Base-by-base conservation (phyloP, 2,329 filamentous ascomycete species). In the Colletotrichum eleusines region DNA sequence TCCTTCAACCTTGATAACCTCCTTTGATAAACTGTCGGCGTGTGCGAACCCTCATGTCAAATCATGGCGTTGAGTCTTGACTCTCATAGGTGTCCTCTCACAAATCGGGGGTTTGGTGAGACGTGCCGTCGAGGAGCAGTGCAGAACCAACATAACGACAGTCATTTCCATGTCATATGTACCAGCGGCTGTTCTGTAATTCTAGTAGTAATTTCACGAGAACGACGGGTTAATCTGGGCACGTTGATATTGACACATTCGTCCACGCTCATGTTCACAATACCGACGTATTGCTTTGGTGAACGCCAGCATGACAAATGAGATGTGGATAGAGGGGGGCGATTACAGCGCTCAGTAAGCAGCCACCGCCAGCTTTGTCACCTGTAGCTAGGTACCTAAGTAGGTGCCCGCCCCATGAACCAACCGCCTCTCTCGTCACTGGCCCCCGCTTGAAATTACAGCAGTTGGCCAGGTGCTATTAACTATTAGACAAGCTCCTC, bases 311-410 rank as follows among this genome's bases (percentile, higher is more conserved):
- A 54, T 63, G 48, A 44, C 48, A 44, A 44, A 42, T 54, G 23
- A 54, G 20, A 3, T 20, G 12, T 16, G 23, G 60, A 23, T 28
- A 44, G 48, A 26, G 14, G 16, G 16, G 7, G 44, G 54, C 44
- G 9, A 60, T 48, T 23, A n/a, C 55, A 48, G 31, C 44, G 63
- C 63, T 66, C 63, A 66, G 63, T 66, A 57, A 66, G 63, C 63
- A 59, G 20, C 35, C 46, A 42, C 46, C 28, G 9, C 46, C 28
- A 26, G 42, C 54, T 51, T 61, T n/a, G 62, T 64, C 40, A 51
- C 63, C 31, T 40, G 62, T 50, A 35, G 12, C 5, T 44, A 40
- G 2, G 4, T 55, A 44, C 5, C 33, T 40, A 14, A 14, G 14
- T 26, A 12, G 40, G 40, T 42, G 40, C 40, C 40, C 12, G 40